phyloP scores from a whole-genome alignment of 73 alveolate genomes.

The Breviolum minutum region DNA sequence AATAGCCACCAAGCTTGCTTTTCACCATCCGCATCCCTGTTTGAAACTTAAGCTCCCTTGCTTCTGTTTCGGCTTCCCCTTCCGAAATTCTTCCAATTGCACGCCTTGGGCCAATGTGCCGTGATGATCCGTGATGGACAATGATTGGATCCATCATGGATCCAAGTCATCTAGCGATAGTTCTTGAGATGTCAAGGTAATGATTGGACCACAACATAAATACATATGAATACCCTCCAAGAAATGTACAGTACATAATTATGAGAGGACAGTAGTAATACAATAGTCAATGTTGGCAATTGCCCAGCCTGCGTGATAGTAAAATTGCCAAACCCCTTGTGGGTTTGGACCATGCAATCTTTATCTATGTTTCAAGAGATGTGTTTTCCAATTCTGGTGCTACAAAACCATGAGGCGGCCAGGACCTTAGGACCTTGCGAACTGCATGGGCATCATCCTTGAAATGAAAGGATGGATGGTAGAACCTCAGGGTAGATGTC shows the following conservation, averaged over 20 bases:
- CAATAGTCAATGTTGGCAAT: background rate
- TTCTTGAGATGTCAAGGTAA: too few species aligned
- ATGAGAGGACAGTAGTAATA: background rate
- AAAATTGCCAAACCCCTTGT: too few species aligned
- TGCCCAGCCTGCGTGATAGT: background rate
- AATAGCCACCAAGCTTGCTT: too few species aligned
- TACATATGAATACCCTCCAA: too few species aligned
- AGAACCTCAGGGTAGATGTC: background rate
- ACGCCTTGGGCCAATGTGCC: background rate
- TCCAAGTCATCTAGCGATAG: too few species aligned
- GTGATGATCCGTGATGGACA: too few species aligned
- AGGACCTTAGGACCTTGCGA: conserved; percentile 6
- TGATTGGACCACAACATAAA: too few species aligned
- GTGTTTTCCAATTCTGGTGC: too few species aligned
- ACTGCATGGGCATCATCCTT: conserved; percentile 40
- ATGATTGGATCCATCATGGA: too few species aligned
- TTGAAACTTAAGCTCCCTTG: background rate
- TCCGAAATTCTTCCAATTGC: conserved; percentile 16
- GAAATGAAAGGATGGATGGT: conserved; percentile 76
- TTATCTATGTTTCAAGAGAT: too few species aligned
- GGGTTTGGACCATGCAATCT: background rate
- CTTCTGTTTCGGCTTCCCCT: conserved; percentile 38
- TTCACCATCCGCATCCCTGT: background rate
- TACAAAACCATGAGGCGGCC: background rate
- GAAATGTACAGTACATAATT: background rate